A percentile compares a stretch with the other conserved stretches of the same genome.
Conservation (phyloP, 371 early-diverging fungal species). For the Mucor indicus region DNA sequence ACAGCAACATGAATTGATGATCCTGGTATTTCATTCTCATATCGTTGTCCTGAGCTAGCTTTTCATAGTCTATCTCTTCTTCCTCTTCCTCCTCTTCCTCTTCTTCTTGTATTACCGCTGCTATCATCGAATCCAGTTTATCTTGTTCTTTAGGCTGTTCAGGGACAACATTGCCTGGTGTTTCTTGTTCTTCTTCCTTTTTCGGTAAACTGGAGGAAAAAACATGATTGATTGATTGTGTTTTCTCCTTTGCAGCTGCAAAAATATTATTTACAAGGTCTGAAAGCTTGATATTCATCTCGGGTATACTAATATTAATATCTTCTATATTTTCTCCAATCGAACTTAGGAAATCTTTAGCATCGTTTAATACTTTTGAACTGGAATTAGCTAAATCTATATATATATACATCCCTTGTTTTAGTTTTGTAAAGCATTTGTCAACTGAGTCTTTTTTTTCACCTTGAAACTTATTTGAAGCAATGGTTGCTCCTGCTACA, state of each 20-base stretch:
- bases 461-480: conserved; percentile 44
- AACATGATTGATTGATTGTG: conserved; percentile 16
- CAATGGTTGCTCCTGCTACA: conserved; percentile 36
- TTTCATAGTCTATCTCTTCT: conserved; percentile 9
- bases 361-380: conserved; percentile 10
- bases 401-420: background rate
- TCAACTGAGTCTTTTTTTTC: no score
- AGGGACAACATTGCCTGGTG: background rate
- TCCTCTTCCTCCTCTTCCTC: conserved; percentile 2
- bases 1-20: conserved; percentile 81
- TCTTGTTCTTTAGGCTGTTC: background rate
- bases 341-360: conserved; percentile 18
- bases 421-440: background rate
- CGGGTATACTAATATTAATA: conserved; percentile 34
- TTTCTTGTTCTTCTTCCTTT: background rate
- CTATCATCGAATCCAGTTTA: background rate
- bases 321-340: conserved; percentile 31
- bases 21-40: conserved; percentile 31
- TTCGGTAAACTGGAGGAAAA: conserved; percentile 2
- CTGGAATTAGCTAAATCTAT: background rate
- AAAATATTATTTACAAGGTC: conserved; percentile 31
- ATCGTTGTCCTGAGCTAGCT: background rate
- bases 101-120: conserved; percentile 2
- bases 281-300: conserved; percentile 32
- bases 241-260: conserved; percentile 7